Evolutionary conservation across 2,329 filamentous ascomycete species (phyloP), one percentile per base, ranked within the genome.

Genomic region (Epicoccum sorghinum): DNA sequence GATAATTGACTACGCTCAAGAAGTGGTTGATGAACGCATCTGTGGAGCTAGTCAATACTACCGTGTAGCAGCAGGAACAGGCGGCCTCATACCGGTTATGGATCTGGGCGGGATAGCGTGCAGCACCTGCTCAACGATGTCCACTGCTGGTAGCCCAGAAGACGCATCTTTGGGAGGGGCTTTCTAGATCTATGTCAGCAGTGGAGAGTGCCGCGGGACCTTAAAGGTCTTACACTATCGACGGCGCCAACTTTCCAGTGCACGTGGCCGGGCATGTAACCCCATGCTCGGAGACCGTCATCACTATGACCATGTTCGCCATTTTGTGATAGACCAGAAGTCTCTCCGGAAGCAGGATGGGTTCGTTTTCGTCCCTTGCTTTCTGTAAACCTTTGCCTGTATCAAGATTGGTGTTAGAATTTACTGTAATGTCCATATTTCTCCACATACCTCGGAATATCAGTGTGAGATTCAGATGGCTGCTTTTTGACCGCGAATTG

Each of bases 21-120:
- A 78, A 82, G 57, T 79, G 74, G 40, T 81, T 78, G 2, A 82
- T 71, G 13, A 82, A 69, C 2, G 74, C 69, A 52, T 82, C 79
- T 80, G 43, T 5, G 27, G 27, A 9, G 9, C 27, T 1, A 29
- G 9, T 29, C 27, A 29, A 3, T 29, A 29, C 27, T 29, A 6
- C 4, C 7, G 3, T 8, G 3, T 42, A 8, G 8, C 13, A 24
- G 30, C 13, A 7, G 9, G 0, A 29, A 27, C 14, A 12, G 25
- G 24, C 23, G 6, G 7, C 8, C 18, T 38, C 54, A 25, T 58
- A 69, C 68, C 69, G 22, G 69, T 71, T 25, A 72, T 65, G 8
- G 69, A 70, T 36, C 69, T 57, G 55, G 61, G 74, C 3, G 71
- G 70, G n/a, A 74, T 56, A 13, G 58, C 58, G 44, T 64, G 65